These are phyloP conservation scores for Paramecium biaurelia DNA, from an alignment of 73 alveolate species.

Conservation along the genomic window DNA sequence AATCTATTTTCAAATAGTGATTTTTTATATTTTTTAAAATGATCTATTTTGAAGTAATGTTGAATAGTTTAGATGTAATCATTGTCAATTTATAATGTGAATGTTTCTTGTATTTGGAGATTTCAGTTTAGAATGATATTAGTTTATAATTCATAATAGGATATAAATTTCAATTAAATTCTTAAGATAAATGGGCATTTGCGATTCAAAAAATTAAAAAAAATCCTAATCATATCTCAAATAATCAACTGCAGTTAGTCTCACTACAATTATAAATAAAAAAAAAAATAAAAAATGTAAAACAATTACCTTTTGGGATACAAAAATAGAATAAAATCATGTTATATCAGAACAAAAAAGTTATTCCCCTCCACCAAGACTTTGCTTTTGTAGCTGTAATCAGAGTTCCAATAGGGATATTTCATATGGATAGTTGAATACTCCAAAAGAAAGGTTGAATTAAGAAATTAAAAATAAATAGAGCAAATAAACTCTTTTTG, in stretches of 20 bases:
- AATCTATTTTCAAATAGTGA: no score
- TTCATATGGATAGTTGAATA: not conserved
- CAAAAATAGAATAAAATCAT: not conserved
- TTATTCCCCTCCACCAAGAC: not conserved
- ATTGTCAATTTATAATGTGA: not conserved
- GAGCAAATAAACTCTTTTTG: not conserved
- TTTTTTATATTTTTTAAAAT: no score
- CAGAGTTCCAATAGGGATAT: not conserved
- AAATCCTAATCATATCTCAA: not conserved
- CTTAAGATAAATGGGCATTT: not conserved
- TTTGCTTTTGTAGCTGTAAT: not conserved
- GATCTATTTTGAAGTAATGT: no score
- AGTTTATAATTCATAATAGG: no score
- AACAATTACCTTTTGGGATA: not conserved
- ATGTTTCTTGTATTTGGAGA: no score
- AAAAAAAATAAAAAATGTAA: not conserved
- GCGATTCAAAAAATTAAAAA: not conserved
- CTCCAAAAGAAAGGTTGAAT: not conserved
- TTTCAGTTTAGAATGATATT: no score
- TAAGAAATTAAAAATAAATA: not conserved
- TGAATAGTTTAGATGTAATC: no score
- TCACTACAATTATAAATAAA: not conserved
- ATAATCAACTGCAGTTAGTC: not conserved
- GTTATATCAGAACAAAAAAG: not conserved
- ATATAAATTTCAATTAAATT: not conserved